These are phyloP conservation scores for Talaromyces rugulosus DNA, from an alignment of 2,329 filamentous ascomycete species.

Conservation along the genomic window DNA sequence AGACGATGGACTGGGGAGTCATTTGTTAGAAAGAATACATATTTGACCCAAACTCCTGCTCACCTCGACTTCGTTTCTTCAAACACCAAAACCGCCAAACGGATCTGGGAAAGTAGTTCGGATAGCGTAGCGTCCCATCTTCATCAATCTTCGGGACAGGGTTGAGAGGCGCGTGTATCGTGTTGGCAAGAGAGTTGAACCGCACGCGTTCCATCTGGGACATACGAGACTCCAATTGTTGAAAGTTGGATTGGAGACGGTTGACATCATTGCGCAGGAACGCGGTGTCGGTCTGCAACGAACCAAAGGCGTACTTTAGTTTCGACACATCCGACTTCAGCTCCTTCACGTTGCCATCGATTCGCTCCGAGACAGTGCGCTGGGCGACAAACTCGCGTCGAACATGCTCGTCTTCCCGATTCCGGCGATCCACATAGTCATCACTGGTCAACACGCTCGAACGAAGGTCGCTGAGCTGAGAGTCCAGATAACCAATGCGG, in stretches of 20 bases:
- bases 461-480: conserved; percentile 34
- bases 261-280: conserved; percentile 34
- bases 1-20: conserved; percentile 32
- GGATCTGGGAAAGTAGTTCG: conserved; percentile 34
- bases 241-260: conserved; percentile 33
- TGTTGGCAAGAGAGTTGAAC: conserved; percentile 38
- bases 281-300: conserved; percentile 29
- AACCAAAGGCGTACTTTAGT: conserved; percentile 29
- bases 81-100: conserved; percentile 41
- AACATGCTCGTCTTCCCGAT: conserved; percentile 36
- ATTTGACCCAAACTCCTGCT: conserved; percentile 16
- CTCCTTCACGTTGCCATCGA: conserved; percentile 32
- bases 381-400: conserved; percentile 36
- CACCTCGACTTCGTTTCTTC: conserved; percentile 37
- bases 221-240: conserved; percentile 33
- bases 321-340: conserved; percentile 32
- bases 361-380: conserved; percentile 25
- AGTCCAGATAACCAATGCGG: conserved; percentile 35
- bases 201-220: conserved; percentile 33
- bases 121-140: conserved; percentile 33
- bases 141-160: conserved; percentile 31
- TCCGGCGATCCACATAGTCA: conserved; percentile 35
- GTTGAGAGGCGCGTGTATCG: conserved; percentile 33
- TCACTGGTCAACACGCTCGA: conserved; percentile 36
- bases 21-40: conserved; percentile 11